Evolutionary conservation across 441 rosid genomes (phyloP), one percentile per base, ranked within the genome.

Genomic region (Pelargonium fulgidum): DNA sequence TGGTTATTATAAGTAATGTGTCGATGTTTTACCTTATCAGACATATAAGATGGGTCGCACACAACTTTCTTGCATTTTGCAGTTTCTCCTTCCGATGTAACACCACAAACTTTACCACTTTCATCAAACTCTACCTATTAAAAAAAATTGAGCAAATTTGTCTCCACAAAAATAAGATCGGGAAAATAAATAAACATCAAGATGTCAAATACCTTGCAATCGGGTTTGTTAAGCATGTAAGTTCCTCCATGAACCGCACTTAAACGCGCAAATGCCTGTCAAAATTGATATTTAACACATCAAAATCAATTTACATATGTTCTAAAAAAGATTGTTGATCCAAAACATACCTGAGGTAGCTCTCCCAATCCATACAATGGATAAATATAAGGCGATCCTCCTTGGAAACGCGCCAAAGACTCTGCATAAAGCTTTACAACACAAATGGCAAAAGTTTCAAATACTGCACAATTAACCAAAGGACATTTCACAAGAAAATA

Each of bases 331-430:
- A 33, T 4, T 4, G 39, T 33, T 33, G 39, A 33, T 33, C 7
- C 7, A 33, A 52, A n/a, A 62, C 11, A 19, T 65, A 91, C 97
- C 96, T 91, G 97, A 36, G 97, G 97, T 61, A 91, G 84, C 81
- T 91, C 97, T 83, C 96, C 96, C 66, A 91, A 73, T 47, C 97
- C 96, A 81, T 91, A 91, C 48, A 91, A 76, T 14, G 97, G 97
- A 67, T 91, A 91, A 65, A 91, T 87, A 76, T 91, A 89, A 1
- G 97, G 96, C 26, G 97, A 91, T 69, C 97, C 93, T 74, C 91
- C 96, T 85, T 85, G 89, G 81, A 91, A 89, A 66, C 93, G 96
- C 12, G 91, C 90, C 79, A 91, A 66, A 63, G 97, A 91, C 75
- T 87, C 93, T 0, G 89, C 76, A 74, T 91, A 89, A 39, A 91